These are phyloP conservation scores for Trametes villosa DNA, from an alignment of 768 basidiomycete species.

Conservation along the genomic window DNA sequence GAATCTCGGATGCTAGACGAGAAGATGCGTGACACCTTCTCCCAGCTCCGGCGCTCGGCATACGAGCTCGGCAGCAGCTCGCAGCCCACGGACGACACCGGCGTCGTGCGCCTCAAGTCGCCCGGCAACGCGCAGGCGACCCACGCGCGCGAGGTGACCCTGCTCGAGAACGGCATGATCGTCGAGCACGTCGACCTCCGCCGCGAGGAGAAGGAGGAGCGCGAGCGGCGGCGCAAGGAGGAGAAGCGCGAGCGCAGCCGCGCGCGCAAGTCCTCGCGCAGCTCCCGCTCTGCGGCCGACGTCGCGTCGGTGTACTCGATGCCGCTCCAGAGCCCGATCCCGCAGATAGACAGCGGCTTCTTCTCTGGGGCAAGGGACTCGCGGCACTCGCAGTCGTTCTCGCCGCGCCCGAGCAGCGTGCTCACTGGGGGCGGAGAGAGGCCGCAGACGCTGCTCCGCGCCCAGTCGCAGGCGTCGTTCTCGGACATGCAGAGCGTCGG, in stretches of 20 bases:
- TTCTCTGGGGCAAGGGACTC: conserved; percentile 56
- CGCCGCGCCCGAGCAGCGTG: conserved; percentile 49
- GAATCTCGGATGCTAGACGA: conserved; percentile 78
- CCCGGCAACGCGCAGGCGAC: conserved; percentile 46
- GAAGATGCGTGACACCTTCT: conserved; percentile 79
- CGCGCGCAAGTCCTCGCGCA: conserved; percentile 71
- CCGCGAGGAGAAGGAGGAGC: conserved; percentile 76
- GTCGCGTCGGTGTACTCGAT: conserved; percentile 75
- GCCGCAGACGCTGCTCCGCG: conserved; percentile 61
- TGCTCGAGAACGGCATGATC: conserved; percentile 88
- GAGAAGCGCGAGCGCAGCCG: conserved; percentile 59
- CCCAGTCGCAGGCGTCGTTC: conserved; percentile 79
- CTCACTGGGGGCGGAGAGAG: conserved; percentile 45
- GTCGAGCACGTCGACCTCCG: conserved; percentile 87
- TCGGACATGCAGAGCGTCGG: conserved; percentile 78
- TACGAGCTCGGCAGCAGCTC: conserved; percentile 64
- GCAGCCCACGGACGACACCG: conserved; percentile 55
- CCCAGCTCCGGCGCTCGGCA: conserved; percentile 77
- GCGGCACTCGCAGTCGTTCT: conserved; percentile 52
- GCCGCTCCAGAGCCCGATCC: conserved; percentile 49
- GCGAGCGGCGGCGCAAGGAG: conserved; percentile 69
- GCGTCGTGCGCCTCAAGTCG: conserved; percentile 72
- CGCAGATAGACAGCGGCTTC: conserved; percentile 58
- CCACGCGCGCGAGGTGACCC: conserved; percentile 74
- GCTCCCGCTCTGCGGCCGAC: conserved; percentile 63